Evolutionary conservation across 78 protist genomes (phyloP).

Genomic region (Cavenderia fasciculata): DNA sequence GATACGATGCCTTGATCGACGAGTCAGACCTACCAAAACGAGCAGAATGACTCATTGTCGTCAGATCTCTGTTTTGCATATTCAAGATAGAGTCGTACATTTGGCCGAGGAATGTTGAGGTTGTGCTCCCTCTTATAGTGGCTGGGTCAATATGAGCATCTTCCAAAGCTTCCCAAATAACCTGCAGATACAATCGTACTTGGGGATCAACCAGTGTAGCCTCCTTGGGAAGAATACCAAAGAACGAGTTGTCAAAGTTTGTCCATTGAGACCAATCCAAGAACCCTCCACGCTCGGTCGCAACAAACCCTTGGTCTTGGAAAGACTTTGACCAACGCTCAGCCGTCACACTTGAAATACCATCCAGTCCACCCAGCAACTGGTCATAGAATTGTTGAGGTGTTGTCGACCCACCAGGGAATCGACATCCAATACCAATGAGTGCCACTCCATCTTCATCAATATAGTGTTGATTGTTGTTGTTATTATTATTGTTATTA

Average conservation of each 20-base stretch:
- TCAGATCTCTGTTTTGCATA: not conserved
- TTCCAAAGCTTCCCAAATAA: slow-evolving; percentile 53
- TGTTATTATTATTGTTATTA: too few relatives aligned
- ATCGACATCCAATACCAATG: too few relatives aligned
- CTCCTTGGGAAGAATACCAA: slow-evolving; percentile 46
- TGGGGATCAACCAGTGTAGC: slow-evolving; percentile 85
- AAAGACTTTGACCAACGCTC: slow-evolving; percentile 3
- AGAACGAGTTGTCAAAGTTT: slow-evolving; percentile 20
- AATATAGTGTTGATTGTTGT: too few relatives aligned
- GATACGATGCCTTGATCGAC: not conserved
- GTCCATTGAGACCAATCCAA: not conserved
- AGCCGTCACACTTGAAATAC: not conserved
- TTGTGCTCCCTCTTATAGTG: not conserved
- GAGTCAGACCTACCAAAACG: not conserved
- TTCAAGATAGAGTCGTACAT: not conserved
- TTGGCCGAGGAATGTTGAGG: not conserved
- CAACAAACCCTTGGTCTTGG: not conserved
- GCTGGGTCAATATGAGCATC: slow-evolving; percentile 15
- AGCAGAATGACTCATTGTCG: not conserved
- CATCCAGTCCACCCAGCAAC: not conserved
- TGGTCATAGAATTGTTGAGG: not conserved
- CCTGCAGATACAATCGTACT: slow-evolving; percentile 80
- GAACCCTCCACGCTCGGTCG: not conserved
- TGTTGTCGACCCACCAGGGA: too few relatives aligned
- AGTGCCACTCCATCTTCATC: too few relatives aligned